Evolutionary conservation across 2,329 filamentous ascomycete species (phyloP).

Genomic region (Diplodia mutila): DNA sequence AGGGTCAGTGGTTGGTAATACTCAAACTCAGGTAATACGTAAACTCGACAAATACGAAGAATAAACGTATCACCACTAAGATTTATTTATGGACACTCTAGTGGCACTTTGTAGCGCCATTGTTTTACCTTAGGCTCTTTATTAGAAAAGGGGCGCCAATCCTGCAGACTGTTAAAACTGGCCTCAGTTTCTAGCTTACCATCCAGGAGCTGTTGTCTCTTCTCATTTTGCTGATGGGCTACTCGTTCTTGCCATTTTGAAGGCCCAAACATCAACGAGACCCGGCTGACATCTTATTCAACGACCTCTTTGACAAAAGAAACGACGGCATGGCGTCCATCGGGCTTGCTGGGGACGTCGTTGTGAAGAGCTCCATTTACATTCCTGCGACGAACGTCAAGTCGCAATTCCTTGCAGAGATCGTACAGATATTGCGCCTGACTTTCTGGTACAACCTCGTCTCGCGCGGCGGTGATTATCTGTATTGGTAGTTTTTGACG

Average conservation of each 20-base stretch:
- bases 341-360: slow-evolving; percentile 48
- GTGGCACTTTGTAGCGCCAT: neutral
- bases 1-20: neutral
- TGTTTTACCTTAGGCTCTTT: neutral
- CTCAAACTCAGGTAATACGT: neutral
- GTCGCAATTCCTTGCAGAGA: slow-evolving; percentile 39
- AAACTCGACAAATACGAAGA: neutral
- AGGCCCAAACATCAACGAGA: neutral
- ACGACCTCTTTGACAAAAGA: slow-evolving; percentile 15
- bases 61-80: neutral
- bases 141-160: neutral
- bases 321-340: slow-evolving; percentile 3
- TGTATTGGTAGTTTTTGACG: slow-evolving; percentile 49
- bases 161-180: too few relatives aligned
- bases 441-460: slow-evolving; percentile 62
- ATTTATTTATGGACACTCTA: neutral
- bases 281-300: neutral
- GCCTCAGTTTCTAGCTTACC: too few relatives aligned
- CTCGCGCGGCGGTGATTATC: slow-evolving; percentile 60
- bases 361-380: slow-evolving; percentile 56
- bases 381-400: slow-evolving; percentile 44
- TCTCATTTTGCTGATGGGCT: neutral
- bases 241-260: neutral
- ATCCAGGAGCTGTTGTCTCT: too few relatives aligned
- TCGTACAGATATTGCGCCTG: slow-evolving; percentile 60